Evolutionary conservation across 208 protist genomes (phyloP), one percentile per base, ranked within the genome.

Genomic region (Wallacemonas sp.): DNA sequence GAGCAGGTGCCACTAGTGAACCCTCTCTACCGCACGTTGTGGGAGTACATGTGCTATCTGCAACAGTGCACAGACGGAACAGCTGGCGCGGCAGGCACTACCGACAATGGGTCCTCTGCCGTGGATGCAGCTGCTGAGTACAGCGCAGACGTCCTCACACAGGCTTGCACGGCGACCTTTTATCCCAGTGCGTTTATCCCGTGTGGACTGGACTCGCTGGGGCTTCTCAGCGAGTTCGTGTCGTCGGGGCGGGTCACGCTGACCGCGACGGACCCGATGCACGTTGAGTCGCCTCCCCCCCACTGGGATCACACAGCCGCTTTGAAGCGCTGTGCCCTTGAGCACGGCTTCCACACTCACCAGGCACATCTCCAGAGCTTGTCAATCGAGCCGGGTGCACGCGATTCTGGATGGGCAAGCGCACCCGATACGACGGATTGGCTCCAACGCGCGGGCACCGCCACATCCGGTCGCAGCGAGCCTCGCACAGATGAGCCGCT

Each of bases 21-120:
- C 60, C 89, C 85, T 0, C 89, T 92, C 48, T 91, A 85, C 59
- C 74, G 73, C 33, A 75, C 65, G 0, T 38, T 95, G 10, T 95
- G 89, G 89, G 29, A 46, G 39, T 82, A 81, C 60, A 27, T 82
- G 1, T 67, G 61, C 36, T 71, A 83, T 13, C 39, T 82, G 38
- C 50, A 41, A 9, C 30, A 57, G 19, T n/a, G n/a, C n/a, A n/a
- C n/a, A n/a, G 6, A 63, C 17, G 50, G 37, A 42, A 22, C 17
- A 6, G 54, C 33, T 13, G 44, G 37, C 15, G 42, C 5, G 33
- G 6, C 29, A 10, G 37, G 29, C n/a, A 37, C 17, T 33, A 15
- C 53, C 32, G 41, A 22, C 27, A 19, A 22, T 39, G 55, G 22
- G 30, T 57, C 70, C 8, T 33, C 55, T 24, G 52, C 37, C n/a